A percentile compares a stretch with the other conserved stretches of the same genome.
These are phyloP conservation scores for Ophiostoma sp. DNA, from an alignment of 2,329 filamentous ascomycete species.

Conservation along the genomic window DNA sequence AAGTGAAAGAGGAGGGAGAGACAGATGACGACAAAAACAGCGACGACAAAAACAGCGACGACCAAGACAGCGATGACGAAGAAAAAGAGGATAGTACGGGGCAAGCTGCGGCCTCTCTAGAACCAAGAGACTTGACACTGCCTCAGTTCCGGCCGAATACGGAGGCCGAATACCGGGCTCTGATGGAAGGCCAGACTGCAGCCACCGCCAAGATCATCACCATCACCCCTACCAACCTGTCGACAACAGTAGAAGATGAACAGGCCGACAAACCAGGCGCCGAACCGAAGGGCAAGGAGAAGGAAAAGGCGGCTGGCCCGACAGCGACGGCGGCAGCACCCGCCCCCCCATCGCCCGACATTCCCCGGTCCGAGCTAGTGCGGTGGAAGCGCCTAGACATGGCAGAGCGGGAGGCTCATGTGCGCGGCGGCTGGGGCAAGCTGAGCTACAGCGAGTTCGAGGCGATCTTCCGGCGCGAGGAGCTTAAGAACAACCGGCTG, in stretches of 20 bases:
- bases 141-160: conserved; percentile 63
- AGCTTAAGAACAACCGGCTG: conserved; percentile 57
- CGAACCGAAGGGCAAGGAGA: background rate
- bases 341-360: background rate
- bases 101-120: background rate
- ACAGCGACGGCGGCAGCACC: background rate
- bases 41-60: background rate
- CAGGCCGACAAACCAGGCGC: background rate
- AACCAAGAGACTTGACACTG: conserved; percentile 55
- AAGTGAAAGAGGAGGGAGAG: background rate
- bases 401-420: conserved; percentile 62
- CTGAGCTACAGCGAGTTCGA: conserved; percentile 77
- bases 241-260: background rate
- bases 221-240: background rate
- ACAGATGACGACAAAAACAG: conserved; percentile 14
- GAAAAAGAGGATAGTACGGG: background rate
- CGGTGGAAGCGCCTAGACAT: conserved; percentile 54
- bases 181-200: background rate
- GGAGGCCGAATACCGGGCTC: conserved; percentile 20
- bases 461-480: conserved; percentile 62
- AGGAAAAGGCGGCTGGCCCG: too few species aligned
- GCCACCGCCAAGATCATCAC: background rate
- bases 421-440: conserved; percentile 72
- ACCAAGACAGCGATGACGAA: too few species aligned
- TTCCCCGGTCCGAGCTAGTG: conserved; percentile 37